Percentiles rank a stretch among this genome's conserved stretches.
These are phyloP conservation scores for Rhodamnia argentea DNA, from an alignment of 345 rosid genomes.

Conservation along the genomic window DNA sequence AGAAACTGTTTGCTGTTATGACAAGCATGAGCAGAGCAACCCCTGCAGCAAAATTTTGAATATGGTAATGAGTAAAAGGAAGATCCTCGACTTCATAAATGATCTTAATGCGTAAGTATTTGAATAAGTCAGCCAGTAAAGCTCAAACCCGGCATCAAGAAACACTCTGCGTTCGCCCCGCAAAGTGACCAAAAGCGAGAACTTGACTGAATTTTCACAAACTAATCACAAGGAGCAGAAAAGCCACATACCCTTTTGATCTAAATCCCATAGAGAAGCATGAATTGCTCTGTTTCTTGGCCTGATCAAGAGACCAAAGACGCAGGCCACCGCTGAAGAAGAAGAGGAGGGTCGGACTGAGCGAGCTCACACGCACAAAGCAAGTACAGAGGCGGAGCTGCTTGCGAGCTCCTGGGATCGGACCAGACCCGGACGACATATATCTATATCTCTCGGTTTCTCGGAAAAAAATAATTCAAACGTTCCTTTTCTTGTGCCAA, in stretches of 20 bases:
- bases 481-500: not conserved
- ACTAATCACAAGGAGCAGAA: not conserved
- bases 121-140: not conserved
- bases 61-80: not conserved
- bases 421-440: constrained; percentile 4
- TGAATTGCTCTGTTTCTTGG: not conserved
- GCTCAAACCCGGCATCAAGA: not conserved
- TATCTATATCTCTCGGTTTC: not conserved
- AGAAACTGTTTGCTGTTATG: not conserved
- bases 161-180: not conserved
- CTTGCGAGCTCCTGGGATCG: not conserved
- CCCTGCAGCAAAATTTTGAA: not conserved
- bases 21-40: not conserved
- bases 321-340: not conserved
- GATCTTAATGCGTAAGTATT: not conserved
- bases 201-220: not conserved
- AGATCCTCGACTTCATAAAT: not conserved
- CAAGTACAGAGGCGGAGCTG: constrained; percentile 1
- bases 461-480: no score
- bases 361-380: not conserved
- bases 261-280: constrained; percentile 8
- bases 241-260: constrained; percentile 11
- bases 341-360: not conserved
- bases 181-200: not conserved
- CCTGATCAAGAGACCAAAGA: constrained; percentile 1